A percentile compares a stretch with the other conserved stretches of the same genome.
These are phyloP conservation scores for Podaxis sp. DNA, from an alignment of 768 basidiomycete species.

Conservation along the genomic window DNA sequence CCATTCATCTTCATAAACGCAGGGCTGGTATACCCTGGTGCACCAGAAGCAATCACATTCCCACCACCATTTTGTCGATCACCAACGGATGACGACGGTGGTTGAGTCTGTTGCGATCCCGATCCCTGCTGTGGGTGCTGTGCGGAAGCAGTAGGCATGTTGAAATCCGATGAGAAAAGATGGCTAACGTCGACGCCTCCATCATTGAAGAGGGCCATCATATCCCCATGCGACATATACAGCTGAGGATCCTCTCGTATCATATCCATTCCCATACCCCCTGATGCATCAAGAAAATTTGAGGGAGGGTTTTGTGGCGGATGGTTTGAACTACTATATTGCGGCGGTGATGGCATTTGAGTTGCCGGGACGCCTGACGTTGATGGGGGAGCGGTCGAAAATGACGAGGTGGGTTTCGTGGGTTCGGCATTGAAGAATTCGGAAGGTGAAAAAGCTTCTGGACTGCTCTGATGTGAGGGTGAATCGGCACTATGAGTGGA, in stretches of 20 bases:
- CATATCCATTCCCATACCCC: constrained; percentile 42
- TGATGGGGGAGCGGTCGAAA: constrained; percentile 22
- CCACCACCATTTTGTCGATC: constrained; percentile 15
- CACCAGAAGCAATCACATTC: constrained; percentile 16
- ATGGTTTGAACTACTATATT: constrained; percentile 16
- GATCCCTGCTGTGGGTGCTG: constrained; percentile 13
- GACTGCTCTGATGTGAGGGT: constrained; percentile 53
- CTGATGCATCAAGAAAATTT: constrained; percentile 35
- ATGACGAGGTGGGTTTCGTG: constrained; percentile 27
- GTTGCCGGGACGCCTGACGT: constrained; percentile 17
- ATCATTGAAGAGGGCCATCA: constrained; percentile 61
- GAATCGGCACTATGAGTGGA: constrained; percentile 44
- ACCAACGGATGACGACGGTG: constrained; percentile 13
- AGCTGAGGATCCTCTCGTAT: constrained; percentile 43
- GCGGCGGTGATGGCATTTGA: constrained; percentile 5
- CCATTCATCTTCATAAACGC: constrained; percentile 35
- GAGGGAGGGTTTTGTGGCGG: constrained; percentile 19
- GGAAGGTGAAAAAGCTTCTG: constrained; percentile 62
- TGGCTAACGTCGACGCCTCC: constrained; percentile 37
- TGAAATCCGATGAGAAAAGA: constrained; percentile 28
- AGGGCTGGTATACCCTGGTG: constrained; percentile 24
- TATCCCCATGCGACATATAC: constrained; percentile 58
- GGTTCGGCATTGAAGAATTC: constrained; percentile 60
- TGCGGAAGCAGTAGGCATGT: constrained; percentile 15
- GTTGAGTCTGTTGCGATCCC: constrained; percentile 14